phyloP scores from a whole-genome alignment of 2,329 filamentous ascomycete species.

The Arthrobotrys pseudoclavata region DNA sequence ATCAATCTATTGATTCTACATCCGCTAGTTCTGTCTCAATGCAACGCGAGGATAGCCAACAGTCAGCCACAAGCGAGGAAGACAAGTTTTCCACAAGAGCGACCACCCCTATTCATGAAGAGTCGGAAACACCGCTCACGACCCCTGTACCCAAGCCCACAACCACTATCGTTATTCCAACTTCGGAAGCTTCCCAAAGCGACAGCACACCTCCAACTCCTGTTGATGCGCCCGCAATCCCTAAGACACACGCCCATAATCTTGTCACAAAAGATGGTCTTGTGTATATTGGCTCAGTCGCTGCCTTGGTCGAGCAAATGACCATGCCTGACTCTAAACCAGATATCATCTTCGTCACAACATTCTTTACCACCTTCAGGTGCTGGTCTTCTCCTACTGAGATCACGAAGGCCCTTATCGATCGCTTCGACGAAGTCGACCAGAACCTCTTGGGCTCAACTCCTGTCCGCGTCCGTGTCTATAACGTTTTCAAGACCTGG shows the following conservation, averaged over 20 bases:
- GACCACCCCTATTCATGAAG: conserved; percentile 61
- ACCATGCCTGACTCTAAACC: conserved; percentile 94
- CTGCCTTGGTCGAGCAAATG: conserved; percentile 91
- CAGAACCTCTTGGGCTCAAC: conserved; percentile 79
- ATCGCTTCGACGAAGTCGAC: conserved; percentile 91
- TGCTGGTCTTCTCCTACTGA: conserved; percentile 86
- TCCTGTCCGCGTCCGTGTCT: conserved; percentile 89
- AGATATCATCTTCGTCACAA: conserved; percentile 89
- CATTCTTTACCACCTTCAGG: conserved; percentile 96
- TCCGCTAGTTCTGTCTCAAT: conserved; percentile 42
- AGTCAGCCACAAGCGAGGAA: conserved; percentile 50
- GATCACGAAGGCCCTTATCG: conserved; percentile 84
- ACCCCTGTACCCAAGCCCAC: conserved; percentile 37
- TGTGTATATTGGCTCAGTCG: conserved; percentile 90
- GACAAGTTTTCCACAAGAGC: conserved; percentile 61
- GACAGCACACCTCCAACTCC: conserved; percentile 46
- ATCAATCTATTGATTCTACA: conserved; percentile 41
- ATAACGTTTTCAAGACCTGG: conserved; percentile 98
- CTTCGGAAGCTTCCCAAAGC: conserved; percentile 9
- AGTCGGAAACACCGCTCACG: conserved; percentile 47
- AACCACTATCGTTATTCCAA: conserved; percentile 28
- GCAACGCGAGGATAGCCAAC: conserved; percentile 57
- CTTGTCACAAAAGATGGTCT: conserved; percentile 95
- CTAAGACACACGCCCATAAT: conserved; percentile 91
- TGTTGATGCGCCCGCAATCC: conserved; percentile 68